Conservation (phyloP, 1,139 yeast species). For the Saccharomyces uvarum region DNA sequence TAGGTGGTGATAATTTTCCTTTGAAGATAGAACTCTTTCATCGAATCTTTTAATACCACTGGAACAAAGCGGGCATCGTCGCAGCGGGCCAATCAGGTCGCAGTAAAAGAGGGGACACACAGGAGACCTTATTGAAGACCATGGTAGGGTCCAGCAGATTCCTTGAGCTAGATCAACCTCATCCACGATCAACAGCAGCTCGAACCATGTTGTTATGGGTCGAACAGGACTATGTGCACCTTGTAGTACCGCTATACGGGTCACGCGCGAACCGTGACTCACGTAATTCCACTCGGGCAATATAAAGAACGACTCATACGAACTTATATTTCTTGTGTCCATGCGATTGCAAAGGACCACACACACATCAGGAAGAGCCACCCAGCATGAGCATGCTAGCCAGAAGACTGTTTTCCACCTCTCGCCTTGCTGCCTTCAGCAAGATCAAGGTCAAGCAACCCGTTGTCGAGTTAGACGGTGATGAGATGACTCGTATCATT, state of each 20-base stretch:
- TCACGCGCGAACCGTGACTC: background rate
- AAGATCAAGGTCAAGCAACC: slow-evolving; percentile 66
- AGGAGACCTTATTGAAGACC: background rate
- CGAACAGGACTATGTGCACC: background rate
- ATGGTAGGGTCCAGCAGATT: background rate
- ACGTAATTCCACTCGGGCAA: background rate
- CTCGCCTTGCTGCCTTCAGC: slow-evolving; percentile 11
- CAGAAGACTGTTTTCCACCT: slow-evolving; percentile 18
- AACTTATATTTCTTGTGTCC: background rate
- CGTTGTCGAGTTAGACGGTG: slow-evolving; percentile 77
- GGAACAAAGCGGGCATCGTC: slow-evolving; percentile 1
- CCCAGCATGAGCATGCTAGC: slow-evolving; percentile 2
- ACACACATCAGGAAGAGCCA: background rate
- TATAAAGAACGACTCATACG: background rate
- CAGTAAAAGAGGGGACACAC: background rate
- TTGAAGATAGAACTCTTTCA: background rate
- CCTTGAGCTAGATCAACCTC: background rate
- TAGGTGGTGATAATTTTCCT: background rate
- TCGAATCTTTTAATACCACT: background rate
- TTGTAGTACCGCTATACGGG: background rate
- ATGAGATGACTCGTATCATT: slow-evolving; percentile 80
- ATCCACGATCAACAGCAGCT: background rate
- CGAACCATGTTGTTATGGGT: background rate
- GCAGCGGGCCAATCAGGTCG: background rate
- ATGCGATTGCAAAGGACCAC: background rate